A percentile compares a stretch with the other conserved stretches of the same genome.
Evolutionary conservation across 2,329 filamentous ascomycete genomes (phyloP).

Genomic region (Chrysoporthe deuterocubensis): DNA sequence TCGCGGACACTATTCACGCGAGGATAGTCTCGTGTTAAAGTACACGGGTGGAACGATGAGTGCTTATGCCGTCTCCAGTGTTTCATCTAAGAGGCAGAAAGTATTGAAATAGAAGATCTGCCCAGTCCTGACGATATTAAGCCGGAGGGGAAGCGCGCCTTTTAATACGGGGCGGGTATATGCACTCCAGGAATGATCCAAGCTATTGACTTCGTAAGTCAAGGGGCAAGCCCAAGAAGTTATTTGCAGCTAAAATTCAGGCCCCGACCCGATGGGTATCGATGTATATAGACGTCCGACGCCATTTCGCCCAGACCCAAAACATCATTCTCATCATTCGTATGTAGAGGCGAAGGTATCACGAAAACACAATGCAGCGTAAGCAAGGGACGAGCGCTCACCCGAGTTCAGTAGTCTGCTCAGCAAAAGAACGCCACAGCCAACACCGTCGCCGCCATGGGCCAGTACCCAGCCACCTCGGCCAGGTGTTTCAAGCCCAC

Average conservation of each 20-base stretch:
- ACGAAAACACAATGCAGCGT: neutral
- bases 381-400: neutral
- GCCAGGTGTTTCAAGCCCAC: conserved; percentile 39
- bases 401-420: conserved; percentile 14
- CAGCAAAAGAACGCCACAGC: conserved; percentile 50
- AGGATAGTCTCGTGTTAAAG: too few relatives aligned
- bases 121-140: too few relatives aligned
- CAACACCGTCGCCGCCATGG: conserved; percentile 48
- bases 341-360: neutral
- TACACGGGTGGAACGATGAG: too few relatives aligned
- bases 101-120: too few relatives aligned
- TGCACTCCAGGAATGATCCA: neutral
- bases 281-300: neutral
- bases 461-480: conserved; percentile 54
- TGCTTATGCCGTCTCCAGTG: too few relatives aligned
- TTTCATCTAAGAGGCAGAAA: too few relatives aligned
- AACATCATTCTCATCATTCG: neutral
- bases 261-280: neutral
- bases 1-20: too few relatives aligned
- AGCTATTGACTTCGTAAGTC: neutral
- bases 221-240: neutral
- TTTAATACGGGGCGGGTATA: neutral
- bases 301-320: neutral
- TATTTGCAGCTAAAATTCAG: neutral
- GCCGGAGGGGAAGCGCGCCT: too few relatives aligned